These are phyloP conservation scores for Trichosanthes truncata DNA, from an alignment of 306 rosid species.

Conservation along the genomic window DNA sequence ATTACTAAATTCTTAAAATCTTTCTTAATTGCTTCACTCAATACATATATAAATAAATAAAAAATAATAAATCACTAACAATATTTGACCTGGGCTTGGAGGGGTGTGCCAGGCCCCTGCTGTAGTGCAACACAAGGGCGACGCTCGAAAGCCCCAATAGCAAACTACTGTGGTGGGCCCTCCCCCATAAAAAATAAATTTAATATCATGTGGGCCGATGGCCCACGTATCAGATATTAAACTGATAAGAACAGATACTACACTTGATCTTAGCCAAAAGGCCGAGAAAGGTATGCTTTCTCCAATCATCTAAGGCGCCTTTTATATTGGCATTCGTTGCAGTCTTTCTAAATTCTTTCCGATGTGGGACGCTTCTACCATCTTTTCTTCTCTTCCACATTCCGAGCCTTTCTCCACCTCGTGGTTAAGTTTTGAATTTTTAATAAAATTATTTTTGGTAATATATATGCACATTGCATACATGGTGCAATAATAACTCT, in stretches of 20 bases:
- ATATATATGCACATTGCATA: too few relatives aligned
- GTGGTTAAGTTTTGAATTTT: too few relatives aligned
- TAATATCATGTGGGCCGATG: neutral
- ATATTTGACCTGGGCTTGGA: neutral
- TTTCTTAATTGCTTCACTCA: too few relatives aligned
- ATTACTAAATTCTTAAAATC: too few relatives aligned
- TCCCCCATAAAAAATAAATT: neutral
- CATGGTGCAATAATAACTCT: too few relatives aligned
- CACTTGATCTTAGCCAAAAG: conserved; percentile 1
- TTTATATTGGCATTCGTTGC: neutral
- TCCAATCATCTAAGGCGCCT: accelerated
- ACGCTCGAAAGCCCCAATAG: neutral
- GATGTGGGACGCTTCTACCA: neutral
- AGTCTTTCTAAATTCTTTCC: neutral
- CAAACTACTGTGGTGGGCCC: neutral
- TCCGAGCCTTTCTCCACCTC: too few relatives aligned
- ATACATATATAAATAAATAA: too few relatives aligned
- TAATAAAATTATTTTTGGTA: too few relatives aligned
- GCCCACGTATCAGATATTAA: neutral
- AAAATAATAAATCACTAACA: too few relatives aligned
- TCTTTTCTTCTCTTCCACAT: neutral
- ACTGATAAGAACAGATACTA: neutral
- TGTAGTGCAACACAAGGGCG: neutral
- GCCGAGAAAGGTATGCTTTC: neutral
- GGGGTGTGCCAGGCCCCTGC: neutral